Base-by-base conservation (phyloP, 495 filamentous ascomycete species). In the Glonium stellatum region DNA sequence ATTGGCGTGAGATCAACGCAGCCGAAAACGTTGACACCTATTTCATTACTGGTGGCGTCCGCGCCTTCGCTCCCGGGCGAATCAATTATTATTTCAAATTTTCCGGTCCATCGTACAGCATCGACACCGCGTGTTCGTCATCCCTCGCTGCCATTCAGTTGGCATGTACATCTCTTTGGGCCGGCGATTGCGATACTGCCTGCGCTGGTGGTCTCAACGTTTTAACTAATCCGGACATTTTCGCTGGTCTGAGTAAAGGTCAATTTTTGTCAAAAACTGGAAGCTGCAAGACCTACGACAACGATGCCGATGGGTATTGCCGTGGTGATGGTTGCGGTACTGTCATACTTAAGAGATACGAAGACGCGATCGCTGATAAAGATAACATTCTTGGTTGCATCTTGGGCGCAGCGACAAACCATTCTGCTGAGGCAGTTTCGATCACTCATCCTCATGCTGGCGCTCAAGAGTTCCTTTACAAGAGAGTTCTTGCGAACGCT, bases 71-170 rank as follows among this genome's bases (percentile, higher is more conserved):
- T 1, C 89, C 92, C 0, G 92, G 91, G 2, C 81, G 91, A 34
- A 92, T 96, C 69, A 95, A 93, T 66, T 87, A 87, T 67, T 87
- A 88, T 67, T 90, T 96, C 70, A 90, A 90, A 55, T 95, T 95
- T 70, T 86, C 83, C 61, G 91, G 91, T 0, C 90, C 91, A 0
- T 93, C 88, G 63, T 83, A 89, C 68, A 90, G 83, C 64, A 80
- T 95, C 36, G 92, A 97, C 69, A 95, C 92, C 1, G 92, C 92
- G 21, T 97, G 92, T 70, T 95, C 88, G 13, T 95, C 87, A 19
- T 89, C 86, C 67, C 79, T 90, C 4, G 87, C 90, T 12, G 89
- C 89, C 12, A 85, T 96, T 60, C 87, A 93, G 61, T 76, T 92
- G 5, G 90, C 90, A 19, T 92, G 90, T 72, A 89, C 87, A 37